Evolutionary conservation across 108 stramenopile species (phyloP), one percentile per base, ranked within the genome.

Genomic region (Pseudonitzschia multiseries): DNA sequence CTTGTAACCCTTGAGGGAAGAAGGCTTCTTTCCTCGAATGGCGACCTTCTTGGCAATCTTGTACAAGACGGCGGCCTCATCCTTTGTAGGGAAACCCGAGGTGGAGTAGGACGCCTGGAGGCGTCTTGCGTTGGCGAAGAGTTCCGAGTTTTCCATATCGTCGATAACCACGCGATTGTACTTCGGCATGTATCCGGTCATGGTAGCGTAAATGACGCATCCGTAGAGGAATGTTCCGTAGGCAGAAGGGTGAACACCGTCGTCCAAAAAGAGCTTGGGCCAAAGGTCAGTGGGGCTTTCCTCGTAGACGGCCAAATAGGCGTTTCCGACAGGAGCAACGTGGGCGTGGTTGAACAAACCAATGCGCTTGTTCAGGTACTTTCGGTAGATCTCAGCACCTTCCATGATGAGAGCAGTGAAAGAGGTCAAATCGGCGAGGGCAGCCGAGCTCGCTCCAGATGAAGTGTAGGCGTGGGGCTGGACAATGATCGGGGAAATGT

Each of bases 311-410:
- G 78, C 64, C 65, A 85, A 63, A 61, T 69, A 88, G 5, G 87
- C 87, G 44, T 85, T 56, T 24, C 84, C 84, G 28, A 85, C 81
- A 18, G 84, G 87, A 21, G 84, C 84, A 32, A 84, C 57, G 5
- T 67, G 63, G 15, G 84, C 72, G 15, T 48, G 20, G 46, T 74
- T 73, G 22, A 67, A 67, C 22, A 21, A 26, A 6, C 66, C 66
- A 56, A 72, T 78, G 52, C 69, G 71, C 43, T 66, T 44, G 28
- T 57, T 65, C 41, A 88, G 62, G 41, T 60, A 66, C 22, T 66
- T 33, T 67, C 66, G 50, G 73, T 88, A 88, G 14, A 75, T 57
- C 18, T 68, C 33, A 28, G 72, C 81, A 36, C 87, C 87, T 0
- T 79, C 65, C 73, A 81, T 72, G 67, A 82, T 85, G 20, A 77